A percentile compares a stretch with the other conserved stretches of the same genome.
Conservation (phyloP, 768 basidiomycete genomes). For the Mycena indigotica region DNA sequence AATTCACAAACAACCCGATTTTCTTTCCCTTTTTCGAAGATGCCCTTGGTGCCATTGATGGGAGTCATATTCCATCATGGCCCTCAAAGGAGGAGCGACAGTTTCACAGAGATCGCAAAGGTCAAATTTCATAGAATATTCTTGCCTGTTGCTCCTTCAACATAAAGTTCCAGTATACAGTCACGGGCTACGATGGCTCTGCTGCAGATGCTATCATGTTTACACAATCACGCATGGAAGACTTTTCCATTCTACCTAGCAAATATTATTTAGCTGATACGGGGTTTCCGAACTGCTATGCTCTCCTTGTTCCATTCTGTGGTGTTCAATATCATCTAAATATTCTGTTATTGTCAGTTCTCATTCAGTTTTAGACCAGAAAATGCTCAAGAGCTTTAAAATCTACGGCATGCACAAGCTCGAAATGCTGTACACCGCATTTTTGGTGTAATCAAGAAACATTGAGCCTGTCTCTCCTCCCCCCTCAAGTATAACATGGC, state of each 20-base stretch:
- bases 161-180: constrained; percentile 25
- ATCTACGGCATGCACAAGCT: constrained; percentile 36
- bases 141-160: constrained; percentile 28
- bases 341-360: not conserved
- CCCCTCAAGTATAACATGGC: constrained; percentile 27
- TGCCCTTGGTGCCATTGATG: constrained; percentile 37
- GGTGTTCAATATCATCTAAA: constrained; percentile 27
- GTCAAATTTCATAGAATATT: constrained; percentile 29
- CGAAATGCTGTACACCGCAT: constrained; percentile 40
- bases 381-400: constrained; percentile 37
- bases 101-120: constrained; percentile 26
- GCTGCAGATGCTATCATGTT: constrained; percentile 20
- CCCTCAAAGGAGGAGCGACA: constrained; percentile 18
- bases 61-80: constrained; percentile 32
- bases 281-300: constrained; percentile 21
- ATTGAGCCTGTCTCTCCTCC: constrained; percentile 24
- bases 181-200: constrained; percentile 31
- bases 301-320: constrained; percentile 26
- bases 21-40: constrained; percentile 37
- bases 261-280: constrained; percentile 24
- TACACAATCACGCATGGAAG: constrained; percentile 10
- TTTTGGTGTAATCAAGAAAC: constrained; percentile 38
- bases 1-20: constrained; percentile 32
- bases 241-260: constrained; percentile 19
- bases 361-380: constrained; percentile 24